Conservation (phyloP, 169 alveolate species). For the Cryptosporidium canis region DNA sequence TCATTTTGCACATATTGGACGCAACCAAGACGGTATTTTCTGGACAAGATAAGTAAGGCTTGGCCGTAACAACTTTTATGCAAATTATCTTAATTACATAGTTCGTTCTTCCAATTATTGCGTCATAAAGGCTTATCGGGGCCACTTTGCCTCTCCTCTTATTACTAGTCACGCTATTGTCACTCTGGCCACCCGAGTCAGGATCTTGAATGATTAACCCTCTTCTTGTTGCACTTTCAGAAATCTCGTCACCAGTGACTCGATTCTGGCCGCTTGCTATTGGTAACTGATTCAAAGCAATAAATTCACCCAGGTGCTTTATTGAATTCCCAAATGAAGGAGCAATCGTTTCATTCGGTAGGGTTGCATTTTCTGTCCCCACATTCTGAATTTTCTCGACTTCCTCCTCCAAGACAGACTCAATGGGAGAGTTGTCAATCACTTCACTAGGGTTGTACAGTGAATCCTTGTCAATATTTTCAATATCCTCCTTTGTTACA, state of each 20-base stretch:
- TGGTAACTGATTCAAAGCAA: background rate
- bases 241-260: background rate
- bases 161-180: background rate
- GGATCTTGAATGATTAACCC: background rate
- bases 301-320: background rate
- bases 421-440: conserved; percentile 26
- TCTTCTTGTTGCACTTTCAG: background rate
- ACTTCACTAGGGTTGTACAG: conserved; percentile 29
- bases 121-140: conserved; percentile 41
- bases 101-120: conserved; percentile 51
- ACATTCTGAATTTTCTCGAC: background rate
- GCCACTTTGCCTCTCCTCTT: background rate
- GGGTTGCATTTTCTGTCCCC: too few species aligned
- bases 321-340: background rate
- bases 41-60: conserved; percentile 57
- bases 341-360: background rate
- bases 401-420: background rate
- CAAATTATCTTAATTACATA: conserved; percentile 47
- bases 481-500: conserved; percentile 52
- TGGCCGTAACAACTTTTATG: conserved; percentile 5
- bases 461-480: conserved; percentile 4
- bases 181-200: background rate
- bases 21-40: conserved; percentile 27
- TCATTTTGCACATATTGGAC: conserved; percentile 23
- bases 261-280: background rate